Base-by-base conservation (phyloP, 2,329 filamentous ascomycete genomes). In the Pseudogymnoascus sp. region DNA sequence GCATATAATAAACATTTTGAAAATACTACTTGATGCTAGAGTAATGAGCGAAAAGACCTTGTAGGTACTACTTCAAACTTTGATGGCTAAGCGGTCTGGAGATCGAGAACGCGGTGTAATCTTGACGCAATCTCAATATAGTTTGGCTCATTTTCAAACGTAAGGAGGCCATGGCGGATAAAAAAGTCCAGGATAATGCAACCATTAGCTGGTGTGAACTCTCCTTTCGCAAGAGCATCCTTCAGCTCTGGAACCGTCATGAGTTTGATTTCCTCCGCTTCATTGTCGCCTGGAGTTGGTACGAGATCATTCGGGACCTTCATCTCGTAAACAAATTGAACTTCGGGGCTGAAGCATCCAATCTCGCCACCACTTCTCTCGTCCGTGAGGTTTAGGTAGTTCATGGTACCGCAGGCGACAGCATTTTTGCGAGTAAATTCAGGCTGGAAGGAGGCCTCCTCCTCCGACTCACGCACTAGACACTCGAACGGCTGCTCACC, bases 261-360 rank as follows among this genome's bases (percentile, higher is more conserved):
- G 6, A 75, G 63, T 4, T 65, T 56, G 59, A 75, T 73, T 8
- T 66, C 64, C 42, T 70, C 69, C 0, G 74, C 73, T 47, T 75
- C 74, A 3, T 64, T 63, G 47, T 75, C 70, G 0, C 47, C 60
- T 2, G 73, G 73, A 23, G 50, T 62, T 0, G 69, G 72, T 18
- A 70, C 62, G 0, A 70, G 59, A 10, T 65, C 50, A 2, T 63
- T 11, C 12, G 66, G 65, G 1, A 76, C 59, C 62, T 72, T 66
- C 11, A 76, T 64, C 33, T 75, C 72, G 62, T 72, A 77, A 6
- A 72, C 53, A 63, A 75, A 75, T 25, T 73, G 67, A 2, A 72
- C 60, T 10, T 53, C 65, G 21, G 60, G 65, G 21, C 40, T 40
- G 11, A 62, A 50, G 37, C n/a, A 40, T 16, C 37, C 37, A 4